Evolutionary conservation across 768 basidiomycete species (phyloP).

Genomic region (Dentipellis fragilis): DNA sequence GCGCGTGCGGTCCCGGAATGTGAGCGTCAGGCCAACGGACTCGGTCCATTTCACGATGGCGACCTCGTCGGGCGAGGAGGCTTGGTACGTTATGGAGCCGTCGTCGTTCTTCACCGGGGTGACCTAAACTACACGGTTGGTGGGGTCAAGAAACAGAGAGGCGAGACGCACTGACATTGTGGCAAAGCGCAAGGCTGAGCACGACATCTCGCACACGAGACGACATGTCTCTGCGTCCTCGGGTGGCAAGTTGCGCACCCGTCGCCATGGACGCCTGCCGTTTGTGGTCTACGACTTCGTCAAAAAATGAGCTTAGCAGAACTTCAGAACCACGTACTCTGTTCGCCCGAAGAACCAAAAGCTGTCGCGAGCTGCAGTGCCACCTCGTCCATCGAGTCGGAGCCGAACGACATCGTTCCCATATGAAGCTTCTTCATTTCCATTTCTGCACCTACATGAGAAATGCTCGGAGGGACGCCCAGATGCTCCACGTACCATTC

Average conservation of each 20-base stretch:
- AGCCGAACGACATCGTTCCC: conserved; percentile 96
- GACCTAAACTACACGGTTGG: conserved; percentile 43
- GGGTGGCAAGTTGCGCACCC: conserved; percentile 71
- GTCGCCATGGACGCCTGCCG: conserved; percentile 55
- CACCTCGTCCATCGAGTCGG: conserved; percentile 99
- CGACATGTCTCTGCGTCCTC: conserved; percentile 92
- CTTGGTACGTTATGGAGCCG: conserved; percentile 92
- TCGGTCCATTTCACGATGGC: conserved; percentile 98
- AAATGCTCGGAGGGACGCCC: no score
- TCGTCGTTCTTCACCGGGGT: conserved; percentile 95
- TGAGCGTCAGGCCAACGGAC: conserved; percentile 84
- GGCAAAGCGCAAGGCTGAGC: conserved; percentile 86
- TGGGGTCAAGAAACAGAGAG: background rate
- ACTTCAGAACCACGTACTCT: conserved; percentile 14
- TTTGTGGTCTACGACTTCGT: conserved; percentile 23
- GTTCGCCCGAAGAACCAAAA: conserved; percentile 59
- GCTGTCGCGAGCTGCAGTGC: conserved; percentile 82
- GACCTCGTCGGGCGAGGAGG: conserved; percentile 97
- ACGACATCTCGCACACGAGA: conserved; percentile 89
- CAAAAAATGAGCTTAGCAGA: background rate
- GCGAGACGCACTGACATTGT: conserved; percentile 59
- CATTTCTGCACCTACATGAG: conserved; percentile 59
- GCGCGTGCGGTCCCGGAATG: conserved; percentile 81
- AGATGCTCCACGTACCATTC: conserved; percentile 54
- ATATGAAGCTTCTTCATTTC: conserved; percentile 98